Evolutionary conservation across 1,284 basidiomycete species (phyloP).

Genomic region (Malassezia vespertilionis): DNA sequence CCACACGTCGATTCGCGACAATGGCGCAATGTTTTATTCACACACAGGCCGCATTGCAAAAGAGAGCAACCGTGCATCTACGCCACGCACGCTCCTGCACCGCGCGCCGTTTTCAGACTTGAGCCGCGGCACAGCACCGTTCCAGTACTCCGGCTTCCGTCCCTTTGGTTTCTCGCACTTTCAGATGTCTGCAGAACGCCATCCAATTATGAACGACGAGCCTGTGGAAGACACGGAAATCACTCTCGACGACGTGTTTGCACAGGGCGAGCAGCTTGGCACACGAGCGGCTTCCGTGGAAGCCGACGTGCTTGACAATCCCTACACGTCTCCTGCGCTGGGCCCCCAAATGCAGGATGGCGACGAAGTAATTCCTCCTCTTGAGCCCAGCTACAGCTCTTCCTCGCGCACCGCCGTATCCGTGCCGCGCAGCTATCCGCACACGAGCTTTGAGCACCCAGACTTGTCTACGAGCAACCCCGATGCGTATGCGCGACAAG

Average conservation of each 20-base stretch:
- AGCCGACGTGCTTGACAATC: constrained; percentile 6
- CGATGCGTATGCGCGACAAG: no score
- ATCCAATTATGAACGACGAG: not conserved
- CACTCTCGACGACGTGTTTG: constrained; percentile 25
- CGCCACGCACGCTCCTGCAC: no score
- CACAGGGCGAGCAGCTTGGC: constrained; percentile 21
- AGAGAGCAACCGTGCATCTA: no score
- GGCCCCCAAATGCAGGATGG: constrained; percentile 27
- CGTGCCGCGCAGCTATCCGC: not conserved
- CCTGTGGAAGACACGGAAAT: constrained; percentile 16
- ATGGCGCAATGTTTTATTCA: no score
- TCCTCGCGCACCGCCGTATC: not conserved
- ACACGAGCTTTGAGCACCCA: no score
- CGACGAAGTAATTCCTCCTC: constrained; percentile 5
- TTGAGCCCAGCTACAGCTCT: constrained; percentile 3
- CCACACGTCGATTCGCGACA: no score
- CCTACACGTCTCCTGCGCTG: constrained; percentile 19
- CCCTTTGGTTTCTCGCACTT: constrained; percentile 7
- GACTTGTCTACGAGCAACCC: no score
- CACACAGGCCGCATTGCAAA: no score
- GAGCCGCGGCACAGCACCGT: no score
- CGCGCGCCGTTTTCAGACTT: no score
- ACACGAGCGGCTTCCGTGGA: constrained; percentile 14
- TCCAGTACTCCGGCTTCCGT: constrained; percentile 8
- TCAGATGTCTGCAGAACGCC: constrained; percentile 14